These are phyloP conservation scores for Sporisorium exsertum DNA, from an alignment of 1,284 basidiomycete genomes.

Conservation along the genomic window DNA sequence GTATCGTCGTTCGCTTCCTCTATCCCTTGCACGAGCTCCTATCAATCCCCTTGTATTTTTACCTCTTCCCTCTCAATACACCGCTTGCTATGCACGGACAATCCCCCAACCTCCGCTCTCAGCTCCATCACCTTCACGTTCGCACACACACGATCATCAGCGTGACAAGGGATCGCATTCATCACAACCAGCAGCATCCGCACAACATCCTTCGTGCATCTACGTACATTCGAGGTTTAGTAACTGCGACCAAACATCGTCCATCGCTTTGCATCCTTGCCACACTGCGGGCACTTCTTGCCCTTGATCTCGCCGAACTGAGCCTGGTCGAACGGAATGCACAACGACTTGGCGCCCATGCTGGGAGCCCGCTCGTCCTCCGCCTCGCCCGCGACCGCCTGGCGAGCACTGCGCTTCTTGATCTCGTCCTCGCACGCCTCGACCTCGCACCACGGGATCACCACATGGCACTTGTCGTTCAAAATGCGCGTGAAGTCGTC, in stretches of 20 bases:
- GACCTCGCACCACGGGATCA: slow-evolving; percentile 96
- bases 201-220: too few species aligned
- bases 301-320: slow-evolving; percentile 62
- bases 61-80: background rate
- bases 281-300: slow-evolving; percentile 66
- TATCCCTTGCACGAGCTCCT: background rate
- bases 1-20: too few species aligned
- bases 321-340: slow-evolving; percentile 96
- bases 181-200: background rate
- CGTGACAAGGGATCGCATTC: background rate
- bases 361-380: slow-evolving; percentile 87
- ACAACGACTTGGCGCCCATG: slow-evolving; percentile 97
- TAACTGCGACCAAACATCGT: slow-evolving; percentile 69
- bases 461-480: slow-evolving; percentile 87
- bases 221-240: too few species aligned
- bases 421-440: slow-evolving; percentile 97
- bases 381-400: slow-evolving; percentile 52
- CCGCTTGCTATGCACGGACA: background rate
- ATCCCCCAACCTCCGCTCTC: background rate
- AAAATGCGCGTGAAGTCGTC: slow-evolving; percentile 88
- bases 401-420: slow-evolving; percentile 86
- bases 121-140: background rate
- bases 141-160: background rate
- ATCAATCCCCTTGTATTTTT: background rate
- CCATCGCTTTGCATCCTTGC: slow-evolving; percentile 65